Conservation (phyloP, 2,329 filamentous ascomycete genomes). For the Immersiporthe knoxdaviesiana region DNA sequence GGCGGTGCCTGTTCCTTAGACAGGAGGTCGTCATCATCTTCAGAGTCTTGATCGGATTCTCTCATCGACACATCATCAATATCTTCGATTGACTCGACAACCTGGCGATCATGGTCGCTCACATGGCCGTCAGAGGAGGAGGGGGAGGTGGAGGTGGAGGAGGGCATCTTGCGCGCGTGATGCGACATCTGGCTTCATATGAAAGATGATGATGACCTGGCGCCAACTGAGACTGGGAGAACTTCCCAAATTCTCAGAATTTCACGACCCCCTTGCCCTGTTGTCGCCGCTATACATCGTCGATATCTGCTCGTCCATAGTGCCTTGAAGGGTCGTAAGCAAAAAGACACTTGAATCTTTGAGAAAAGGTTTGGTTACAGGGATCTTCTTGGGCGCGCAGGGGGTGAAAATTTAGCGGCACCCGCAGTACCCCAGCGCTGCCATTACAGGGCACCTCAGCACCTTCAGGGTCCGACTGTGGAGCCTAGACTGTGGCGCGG, state of each 20-base stretch:
- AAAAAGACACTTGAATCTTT: not conserved
- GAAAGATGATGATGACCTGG: not conserved
- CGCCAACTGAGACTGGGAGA: not conserved
- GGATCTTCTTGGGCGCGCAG: not conserved
- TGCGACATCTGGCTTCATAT: not conserved
- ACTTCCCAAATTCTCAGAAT: too few species aligned
- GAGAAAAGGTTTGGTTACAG: not conserved
- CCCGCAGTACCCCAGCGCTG: not conserved
- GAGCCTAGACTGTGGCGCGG: constrained; percentile 1
- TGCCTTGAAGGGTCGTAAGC: not conserved
- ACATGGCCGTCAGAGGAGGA: constrained; percentile 14
- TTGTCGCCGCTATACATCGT: not conserved
- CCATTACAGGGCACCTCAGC: not conserved
- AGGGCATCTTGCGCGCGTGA: constrained; percentile 11
- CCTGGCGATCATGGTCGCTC: constrained; percentile 18
- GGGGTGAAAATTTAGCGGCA: constrained; percentile 12
- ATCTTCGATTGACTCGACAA: constrained; percentile 6
- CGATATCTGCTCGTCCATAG: not conserved
- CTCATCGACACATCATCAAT: not conserved
- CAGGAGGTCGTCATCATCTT: not conserved
- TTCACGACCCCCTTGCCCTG: not conserved
- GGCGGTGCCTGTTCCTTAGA: constrained; percentile 8
- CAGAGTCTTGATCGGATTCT: not conserved
- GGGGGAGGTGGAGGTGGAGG: not conserved
- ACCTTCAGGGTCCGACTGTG: not conserved